phyloP scores from a whole-genome alignment of 2,329 filamentous ascomycete species.

The Penicillium verrucosum region DNA sequence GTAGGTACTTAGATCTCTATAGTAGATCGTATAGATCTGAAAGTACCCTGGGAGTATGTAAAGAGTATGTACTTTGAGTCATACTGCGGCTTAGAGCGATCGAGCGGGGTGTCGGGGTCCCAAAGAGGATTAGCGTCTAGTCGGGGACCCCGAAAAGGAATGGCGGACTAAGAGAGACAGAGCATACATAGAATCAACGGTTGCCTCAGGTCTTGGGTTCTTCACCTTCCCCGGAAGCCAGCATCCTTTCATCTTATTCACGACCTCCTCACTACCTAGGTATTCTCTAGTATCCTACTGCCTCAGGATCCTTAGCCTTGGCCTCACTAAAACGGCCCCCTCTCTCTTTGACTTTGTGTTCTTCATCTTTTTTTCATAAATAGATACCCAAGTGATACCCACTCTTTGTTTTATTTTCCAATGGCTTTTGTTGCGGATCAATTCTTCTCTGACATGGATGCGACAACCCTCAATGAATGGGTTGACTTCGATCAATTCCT shows the following conservation, averaged over 20 bases:
- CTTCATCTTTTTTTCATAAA: background rate
- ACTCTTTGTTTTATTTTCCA: slow-evolving; percentile 1
- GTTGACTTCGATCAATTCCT: slow-evolving; percentile 37
- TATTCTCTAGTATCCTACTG: background rate
- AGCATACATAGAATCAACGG: slow-evolving; percentile 9
- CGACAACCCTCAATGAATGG: slow-evolving; percentile 26
- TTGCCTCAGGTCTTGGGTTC: slow-evolving; percentile 20
- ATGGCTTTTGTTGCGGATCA: slow-evolving; percentile 30
- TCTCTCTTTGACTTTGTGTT: background rate
- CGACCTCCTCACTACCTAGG: background rate
- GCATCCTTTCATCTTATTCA: slow-evolving; percentile 2
- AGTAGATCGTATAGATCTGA: background rate
- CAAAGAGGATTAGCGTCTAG: slow-evolving; percentile 25
- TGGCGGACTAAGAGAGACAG: slow-evolving; percentile 4
- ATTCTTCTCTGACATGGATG: slow-evolving; percentile 25
- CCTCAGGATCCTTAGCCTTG: background rate
- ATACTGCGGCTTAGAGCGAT: slow-evolving; percentile 8
- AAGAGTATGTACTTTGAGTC: slow-evolving; percentile 2
- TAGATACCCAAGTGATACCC: slow-evolving; percentile 10
- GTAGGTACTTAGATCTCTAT: background rate
- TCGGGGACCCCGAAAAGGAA: slow-evolving; percentile 31
- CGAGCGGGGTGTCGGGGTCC: slow-evolving; percentile 24
- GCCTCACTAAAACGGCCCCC: background rate
- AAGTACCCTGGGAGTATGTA: background rate
- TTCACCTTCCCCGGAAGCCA: slow-evolving; percentile 15